phyloP scores from a whole-genome alignment of 2,329 filamentous ascomycete genomes.

The Exophiala sp. region DNA sequence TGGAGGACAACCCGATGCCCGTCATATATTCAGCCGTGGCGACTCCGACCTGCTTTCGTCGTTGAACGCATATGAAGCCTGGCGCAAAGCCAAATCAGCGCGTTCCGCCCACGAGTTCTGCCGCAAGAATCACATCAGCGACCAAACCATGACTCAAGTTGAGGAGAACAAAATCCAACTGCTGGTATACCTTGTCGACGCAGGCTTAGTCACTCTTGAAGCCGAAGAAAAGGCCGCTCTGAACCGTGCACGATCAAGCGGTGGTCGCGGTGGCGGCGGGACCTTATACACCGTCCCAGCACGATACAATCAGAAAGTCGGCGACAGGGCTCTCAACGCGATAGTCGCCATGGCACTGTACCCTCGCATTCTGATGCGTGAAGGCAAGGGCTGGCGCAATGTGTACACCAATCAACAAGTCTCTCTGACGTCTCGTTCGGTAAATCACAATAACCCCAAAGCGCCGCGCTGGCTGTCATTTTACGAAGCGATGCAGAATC shows the following conservation, averaged over 20 bases:
- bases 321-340: conserved; percentile 73
- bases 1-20: conserved; percentile 72
- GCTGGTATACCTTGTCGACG: conserved; percentile 77
- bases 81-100: conserved; percentile 76
- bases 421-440: conserved; percentile 78
- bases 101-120: conserved; percentile 79
- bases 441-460: conserved; percentile 55
- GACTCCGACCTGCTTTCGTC: conserved; percentile 90
- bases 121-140: conserved; percentile 86
- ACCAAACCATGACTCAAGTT: conserved; percentile 85
- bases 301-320: conserved; percentile 69
- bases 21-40: conserved; percentile 73
- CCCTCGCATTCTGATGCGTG: conserved; percentile 80
- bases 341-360: conserved; percentile 95
- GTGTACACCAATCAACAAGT: conserved; percentile 90
- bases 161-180: conserved; percentile 95
- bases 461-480: conserved; percentile 79
- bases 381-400: conserved; percentile 84
- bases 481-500: conserved; percentile 95
- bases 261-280: conserved; percentile 52
- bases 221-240: conserved; percentile 14
- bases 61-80: conserved; percentile 88
- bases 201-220: conserved; percentile 71
- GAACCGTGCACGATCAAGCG: conserved; percentile 11
- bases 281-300: conserved; percentile 81